Evolutionary conservation across 371 early-diverging fungal species (phyloP).

Genomic region (Actinomortierella ambigua): DNA sequence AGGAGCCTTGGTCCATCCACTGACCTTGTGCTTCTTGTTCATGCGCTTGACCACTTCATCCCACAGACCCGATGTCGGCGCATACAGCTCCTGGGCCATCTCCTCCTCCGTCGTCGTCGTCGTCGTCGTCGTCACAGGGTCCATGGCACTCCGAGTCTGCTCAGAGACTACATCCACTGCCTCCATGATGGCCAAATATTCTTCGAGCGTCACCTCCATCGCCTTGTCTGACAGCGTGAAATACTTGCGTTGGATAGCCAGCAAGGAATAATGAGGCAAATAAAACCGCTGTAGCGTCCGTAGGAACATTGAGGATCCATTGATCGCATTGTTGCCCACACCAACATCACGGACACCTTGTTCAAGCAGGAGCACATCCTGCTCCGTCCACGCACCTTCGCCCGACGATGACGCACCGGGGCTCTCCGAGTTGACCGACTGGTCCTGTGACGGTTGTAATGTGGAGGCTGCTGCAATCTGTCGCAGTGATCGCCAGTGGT

Average conservation of each 20-base stretch:
- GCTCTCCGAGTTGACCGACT: slow-evolving; percentile 1
- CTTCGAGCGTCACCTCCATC: slow-evolving; percentile 23
- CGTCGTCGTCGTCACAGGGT: no score
- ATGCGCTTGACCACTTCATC: slow-evolving; percentile 27
- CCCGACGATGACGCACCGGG: no score
- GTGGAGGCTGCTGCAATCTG: background rate
- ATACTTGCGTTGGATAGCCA: slow-evolving; percentile 20
- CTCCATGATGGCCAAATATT: slow-evolving; percentile 39
- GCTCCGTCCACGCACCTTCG: slow-evolving; percentile 17
- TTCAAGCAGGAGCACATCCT: slow-evolving; percentile 27
- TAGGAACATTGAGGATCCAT: slow-evolving; percentile 7
- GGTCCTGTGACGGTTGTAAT: background rate
- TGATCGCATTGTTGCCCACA: slow-evolving; percentile 5
- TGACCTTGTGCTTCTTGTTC: background rate
- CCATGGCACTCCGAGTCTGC: background rate
- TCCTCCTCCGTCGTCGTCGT: no score
- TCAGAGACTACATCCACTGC: slow-evolving; percentile 26
- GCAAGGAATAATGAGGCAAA: slow-evolving; percentile 10
- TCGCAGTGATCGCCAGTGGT: slow-evolving; percentile 31
- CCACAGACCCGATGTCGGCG: slow-evolving; percentile 12
- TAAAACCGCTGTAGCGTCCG: slow-evolving; percentile 27
- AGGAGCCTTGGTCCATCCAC: slow-evolving; percentile 39
- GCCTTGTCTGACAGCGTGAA: slow-evolving; percentile 41
- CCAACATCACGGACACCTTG: slow-evolving; percentile 36
- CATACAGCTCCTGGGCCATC: no score